phyloP scores from a whole-genome alignment of 75 land plant species.

The Sequoia sempervirens region DNA sequence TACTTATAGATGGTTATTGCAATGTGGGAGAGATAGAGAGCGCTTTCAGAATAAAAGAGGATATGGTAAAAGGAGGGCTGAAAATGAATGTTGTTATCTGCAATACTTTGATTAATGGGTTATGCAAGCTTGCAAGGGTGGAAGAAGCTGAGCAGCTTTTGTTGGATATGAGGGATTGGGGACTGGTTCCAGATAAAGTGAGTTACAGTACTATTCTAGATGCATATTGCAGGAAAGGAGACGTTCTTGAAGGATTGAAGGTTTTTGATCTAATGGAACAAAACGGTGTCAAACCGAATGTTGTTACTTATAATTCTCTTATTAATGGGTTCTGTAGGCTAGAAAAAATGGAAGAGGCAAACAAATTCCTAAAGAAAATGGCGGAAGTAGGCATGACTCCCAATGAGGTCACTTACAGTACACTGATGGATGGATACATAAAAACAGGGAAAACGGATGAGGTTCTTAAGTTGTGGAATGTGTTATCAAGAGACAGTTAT shows the following conservation, averaged over 20 bases:
- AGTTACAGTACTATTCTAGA: conserved; percentile 52
- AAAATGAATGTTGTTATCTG: conserved; percentile 36
- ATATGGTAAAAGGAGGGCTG: conserved; percentile 44
- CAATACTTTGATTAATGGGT: conserved; percentile 56
- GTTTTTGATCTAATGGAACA: conserved; percentile 41
- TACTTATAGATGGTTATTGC: conserved; percentile 51
- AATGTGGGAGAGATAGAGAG: conserved; percentile 44
- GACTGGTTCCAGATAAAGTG: conserved; percentile 45
- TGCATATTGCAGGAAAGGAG: conserved; percentile 43
- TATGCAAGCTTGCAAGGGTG: conserved; percentile 50
- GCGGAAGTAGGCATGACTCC: conserved; percentile 38
- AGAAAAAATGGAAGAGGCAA: conserved; percentile 35
- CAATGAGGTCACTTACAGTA: conserved; percentile 44
- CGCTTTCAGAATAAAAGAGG: conserved; percentile 39
- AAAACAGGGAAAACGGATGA: conserved; percentile 35
- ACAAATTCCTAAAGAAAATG: conserved; percentile 47
- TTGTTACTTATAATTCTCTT: conserved; percentile 52
- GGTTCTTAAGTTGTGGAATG: conserved; percentile 48
- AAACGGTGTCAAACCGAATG: conserved; percentile 24
- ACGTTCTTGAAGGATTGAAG: conserved; percentile 32
- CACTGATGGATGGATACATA: conserved; percentile 48
- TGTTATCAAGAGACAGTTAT: conserved; percentile 28
- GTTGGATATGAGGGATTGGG: conserved; percentile 26
- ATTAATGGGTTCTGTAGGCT: conserved; percentile 40
- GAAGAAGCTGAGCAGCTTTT: conserved; percentile 38